phyloP scores from a whole-genome alignment of 208 protist species.

The Endotrypanum monterogeii region DNA sequence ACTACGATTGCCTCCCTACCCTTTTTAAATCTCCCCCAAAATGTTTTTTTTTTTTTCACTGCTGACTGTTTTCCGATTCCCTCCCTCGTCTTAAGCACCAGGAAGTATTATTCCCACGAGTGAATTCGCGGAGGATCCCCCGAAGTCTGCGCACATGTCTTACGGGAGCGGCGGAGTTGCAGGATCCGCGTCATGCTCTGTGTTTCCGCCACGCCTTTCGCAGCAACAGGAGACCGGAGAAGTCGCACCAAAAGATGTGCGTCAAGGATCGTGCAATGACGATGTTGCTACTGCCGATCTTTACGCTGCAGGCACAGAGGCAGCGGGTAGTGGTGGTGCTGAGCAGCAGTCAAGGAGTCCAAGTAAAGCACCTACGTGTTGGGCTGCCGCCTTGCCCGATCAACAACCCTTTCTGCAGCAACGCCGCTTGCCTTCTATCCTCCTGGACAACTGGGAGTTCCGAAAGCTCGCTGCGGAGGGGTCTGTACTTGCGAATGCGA shows the following conservation, averaged over 20 bases:
- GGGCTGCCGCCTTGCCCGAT: background rate
- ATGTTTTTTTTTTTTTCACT: no score
- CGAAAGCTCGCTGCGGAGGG: slow-evolving; percentile 75
- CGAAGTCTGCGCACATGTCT: background rate
- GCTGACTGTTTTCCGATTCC: background rate
- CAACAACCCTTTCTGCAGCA: slow-evolving; percentile 26
- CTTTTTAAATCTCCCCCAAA: no score
- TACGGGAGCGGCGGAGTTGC: background rate
- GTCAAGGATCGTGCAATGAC: background rate
- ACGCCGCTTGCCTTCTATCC: slow-evolving; percentile 56
- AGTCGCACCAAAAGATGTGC: background rate
- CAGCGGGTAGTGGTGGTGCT: background rate
- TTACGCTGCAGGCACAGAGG: background rate
- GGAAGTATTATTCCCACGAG: background rate
- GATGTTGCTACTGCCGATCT: background rate
- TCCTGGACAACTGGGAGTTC: slow-evolving; percentile 87
- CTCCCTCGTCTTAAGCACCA: background rate
- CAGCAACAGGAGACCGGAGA: background rate
- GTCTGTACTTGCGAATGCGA: slow-evolving; percentile 81
- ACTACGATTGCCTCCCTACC: no score
- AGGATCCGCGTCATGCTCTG: background rate
- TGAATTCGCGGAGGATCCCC: background rate
- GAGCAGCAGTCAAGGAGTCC: background rate
- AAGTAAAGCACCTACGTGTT: background rate
- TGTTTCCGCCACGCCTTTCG: background rate